Evolutionary conservation across 2,329 filamentous ascomycete genomes (phyloP).

Genomic region (Apiospora marii): DNA sequence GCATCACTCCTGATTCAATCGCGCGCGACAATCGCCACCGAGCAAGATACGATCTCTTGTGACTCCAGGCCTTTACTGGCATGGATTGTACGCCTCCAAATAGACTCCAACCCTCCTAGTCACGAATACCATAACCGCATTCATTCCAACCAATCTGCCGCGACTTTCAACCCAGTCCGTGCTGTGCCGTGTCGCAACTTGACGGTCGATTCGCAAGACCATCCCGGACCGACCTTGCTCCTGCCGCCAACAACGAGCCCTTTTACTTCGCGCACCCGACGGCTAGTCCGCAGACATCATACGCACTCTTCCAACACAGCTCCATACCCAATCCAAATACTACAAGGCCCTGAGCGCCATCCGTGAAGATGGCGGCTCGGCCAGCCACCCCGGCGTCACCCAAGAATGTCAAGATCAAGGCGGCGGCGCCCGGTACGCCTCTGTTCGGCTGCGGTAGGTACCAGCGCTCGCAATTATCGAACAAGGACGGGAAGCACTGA

Average conservation of each 20-base stretch:
- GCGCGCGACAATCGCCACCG: constrained; percentile 16
- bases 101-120: not conserved
- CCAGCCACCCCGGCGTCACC: constrained; percentile 44
- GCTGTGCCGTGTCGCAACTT: constrained; percentile 16
- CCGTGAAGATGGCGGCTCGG: constrained; percentile 39
- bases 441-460: constrained; percentile 70
- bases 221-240: not conserved
- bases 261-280: not conserved
- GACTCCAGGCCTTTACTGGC: not conserved
- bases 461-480: not conserved
- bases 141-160: not conserved
- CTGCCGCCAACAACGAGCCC: constrained; percentile 4
- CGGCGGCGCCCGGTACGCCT: constrained; percentile 64
- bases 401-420: constrained; percentile 67
- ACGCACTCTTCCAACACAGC: not conserved
- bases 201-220: constrained; percentile 7
- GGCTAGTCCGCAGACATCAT: not conserved
- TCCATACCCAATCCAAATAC: not conserved
- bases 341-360: not conserved
- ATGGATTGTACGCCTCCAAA: constrained; percentile 3
- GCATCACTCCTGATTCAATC: constrained; percentile 19
- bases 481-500: not conserved
- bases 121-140: not conserved
- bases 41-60: not conserved
- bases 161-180: not conserved